Conservation (phyloP, 169 alveolate species). For the Ichthyophthirius multifiliis region DNA sequence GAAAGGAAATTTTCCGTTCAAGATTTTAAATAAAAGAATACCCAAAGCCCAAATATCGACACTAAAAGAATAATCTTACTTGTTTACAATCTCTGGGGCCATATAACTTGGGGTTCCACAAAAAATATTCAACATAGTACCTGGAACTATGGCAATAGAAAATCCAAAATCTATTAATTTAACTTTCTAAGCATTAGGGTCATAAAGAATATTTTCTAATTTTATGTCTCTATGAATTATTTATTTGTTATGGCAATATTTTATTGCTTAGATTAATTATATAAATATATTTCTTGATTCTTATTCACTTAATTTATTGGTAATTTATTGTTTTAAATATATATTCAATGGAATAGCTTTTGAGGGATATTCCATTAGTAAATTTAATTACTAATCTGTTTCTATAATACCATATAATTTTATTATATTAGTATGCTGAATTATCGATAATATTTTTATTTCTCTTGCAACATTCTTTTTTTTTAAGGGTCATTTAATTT, state of each 20-base stretch:
- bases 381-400: constrained; percentile 43
- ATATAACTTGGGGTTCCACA: constrained; percentile 85
- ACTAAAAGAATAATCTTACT: constrained; percentile 65
- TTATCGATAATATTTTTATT: constrained; percentile 61
- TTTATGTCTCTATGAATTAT: constrained; percentile 82
- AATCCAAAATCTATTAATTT: constrained; percentile 87
- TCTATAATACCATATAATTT: constrained; percentile 69
- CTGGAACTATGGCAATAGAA: constrained; percentile 68
- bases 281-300: constrained; percentile 48
- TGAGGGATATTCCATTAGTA: constrained; percentile 52
- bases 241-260: constrained; percentile 56
- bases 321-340: constrained; percentile 18
- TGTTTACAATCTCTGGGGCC: constrained; percentile 81
- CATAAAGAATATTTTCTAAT: constrained; percentile 80
- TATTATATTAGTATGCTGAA: constrained; percentile 67
- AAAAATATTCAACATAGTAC: constrained; percentile 53
- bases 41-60: constrained; percentile 85
- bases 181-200: constrained; percentile 49
- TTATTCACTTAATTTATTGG: constrained; percentile 36
- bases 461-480: constrained; percentile 71
- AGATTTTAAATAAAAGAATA: constrained; percentile 58
- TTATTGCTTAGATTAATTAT: constrained; percentile 48
- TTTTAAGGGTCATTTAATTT: constrained; percentile 70
- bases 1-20: constrained; percentile 72
- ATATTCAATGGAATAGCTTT: constrained; percentile 36